Evolutionary conservation across 2,329 filamentous ascomycete genomes (phyloP).

Genomic region (Pseudofabraea citricarpa): DNA sequence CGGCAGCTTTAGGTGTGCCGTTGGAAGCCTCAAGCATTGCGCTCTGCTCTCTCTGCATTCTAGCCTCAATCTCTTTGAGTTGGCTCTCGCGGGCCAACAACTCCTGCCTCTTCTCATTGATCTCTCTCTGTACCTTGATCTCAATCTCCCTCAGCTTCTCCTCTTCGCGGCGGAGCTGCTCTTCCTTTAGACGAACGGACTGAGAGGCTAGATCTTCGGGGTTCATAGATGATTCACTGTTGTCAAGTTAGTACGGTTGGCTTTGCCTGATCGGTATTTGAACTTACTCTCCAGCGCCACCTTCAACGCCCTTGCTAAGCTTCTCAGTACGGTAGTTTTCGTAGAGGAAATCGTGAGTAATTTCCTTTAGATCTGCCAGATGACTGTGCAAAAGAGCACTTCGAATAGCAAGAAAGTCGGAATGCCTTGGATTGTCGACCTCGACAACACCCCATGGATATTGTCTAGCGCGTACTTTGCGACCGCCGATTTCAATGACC

Average conservation of each 20-base stretch:
- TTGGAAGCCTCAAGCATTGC: slow-evolving; percentile 35
- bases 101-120: slow-evolving; percentile 99
- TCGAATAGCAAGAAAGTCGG: slow-evolving; percentile 95
- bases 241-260: slow-evolving; percentile 27
- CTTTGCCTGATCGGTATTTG: slow-evolving; percentile 3
- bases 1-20: slow-evolving; percentile 13
- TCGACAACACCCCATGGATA: slow-evolving; percentile 99
- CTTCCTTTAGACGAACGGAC: slow-evolving; percentile 98
- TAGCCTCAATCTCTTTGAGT: slow-evolving; percentile 96
- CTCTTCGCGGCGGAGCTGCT: slow-evolving; percentile 97
- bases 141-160: slow-evolving; percentile 99
- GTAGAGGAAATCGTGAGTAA: slow-evolving; percentile 99
- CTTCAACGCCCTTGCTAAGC: slow-evolving; percentile 98
- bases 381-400: slow-evolving; percentile 97
- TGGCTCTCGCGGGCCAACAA: slow-evolving; percentile 95
- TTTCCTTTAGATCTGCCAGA: slow-evolving; percentile 97
- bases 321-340: slow-evolving; percentile 99
- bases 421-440: slow-evolving; percentile 98
- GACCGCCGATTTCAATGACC: slow-evolving; percentile 86
- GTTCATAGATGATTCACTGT: slow-evolving; percentile 85
- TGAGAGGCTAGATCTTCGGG: slow-evolving; percentile 95
- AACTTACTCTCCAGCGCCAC: slow-evolving; percentile 80
- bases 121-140: slow-evolving; percentile 98
- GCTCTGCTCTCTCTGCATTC: slow-evolving; percentile 85
- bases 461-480: slow-evolving; percentile 88